Evolutionary conservation across 169 alveolate genomes (phyloP).

Genomic region (Eimeria brunetti): DNA sequence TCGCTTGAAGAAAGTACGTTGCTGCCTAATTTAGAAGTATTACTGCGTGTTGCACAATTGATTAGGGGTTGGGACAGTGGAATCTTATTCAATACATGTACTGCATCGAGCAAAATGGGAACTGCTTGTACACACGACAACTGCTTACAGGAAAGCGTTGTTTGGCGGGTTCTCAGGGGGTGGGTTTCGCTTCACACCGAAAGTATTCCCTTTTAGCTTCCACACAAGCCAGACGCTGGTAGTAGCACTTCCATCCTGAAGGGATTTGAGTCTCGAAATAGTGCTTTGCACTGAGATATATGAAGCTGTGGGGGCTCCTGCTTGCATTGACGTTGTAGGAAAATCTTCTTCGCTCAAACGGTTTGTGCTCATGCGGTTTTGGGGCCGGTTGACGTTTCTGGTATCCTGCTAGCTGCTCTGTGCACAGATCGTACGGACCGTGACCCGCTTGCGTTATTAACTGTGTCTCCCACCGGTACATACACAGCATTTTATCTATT

Average conservation of each 20-base stretch:
- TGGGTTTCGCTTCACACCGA: background rate
- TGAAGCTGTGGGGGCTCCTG: background rate
- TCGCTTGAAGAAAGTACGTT: background rate
- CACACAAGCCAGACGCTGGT: background rate
- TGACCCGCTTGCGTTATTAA: background rate
- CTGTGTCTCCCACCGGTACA: background rate
- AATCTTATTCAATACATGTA: background rate
- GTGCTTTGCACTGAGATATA: background rate
- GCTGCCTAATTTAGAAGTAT: background rate
- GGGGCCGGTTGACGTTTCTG: background rate
- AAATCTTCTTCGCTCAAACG: background rate
- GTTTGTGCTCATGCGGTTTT: background rate
- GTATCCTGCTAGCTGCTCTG: background rate
- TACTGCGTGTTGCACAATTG: background rate
- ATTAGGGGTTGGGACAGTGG: background rate
- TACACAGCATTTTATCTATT: background rate
- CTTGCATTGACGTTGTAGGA: background rate
- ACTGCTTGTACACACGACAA: too few relatives aligned
- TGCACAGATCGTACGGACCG: conserved; percentile 8
- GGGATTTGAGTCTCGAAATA: background rate
- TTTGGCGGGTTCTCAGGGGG: background rate
- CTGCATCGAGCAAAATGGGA: background rate
- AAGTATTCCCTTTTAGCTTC: background rate
- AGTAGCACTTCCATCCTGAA: background rate
- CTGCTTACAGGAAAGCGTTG: background rate